Base-by-base conservation (phyloP, 2,329 filamentous ascomycete genomes). In the Fusarium vanettenii region DNA sequence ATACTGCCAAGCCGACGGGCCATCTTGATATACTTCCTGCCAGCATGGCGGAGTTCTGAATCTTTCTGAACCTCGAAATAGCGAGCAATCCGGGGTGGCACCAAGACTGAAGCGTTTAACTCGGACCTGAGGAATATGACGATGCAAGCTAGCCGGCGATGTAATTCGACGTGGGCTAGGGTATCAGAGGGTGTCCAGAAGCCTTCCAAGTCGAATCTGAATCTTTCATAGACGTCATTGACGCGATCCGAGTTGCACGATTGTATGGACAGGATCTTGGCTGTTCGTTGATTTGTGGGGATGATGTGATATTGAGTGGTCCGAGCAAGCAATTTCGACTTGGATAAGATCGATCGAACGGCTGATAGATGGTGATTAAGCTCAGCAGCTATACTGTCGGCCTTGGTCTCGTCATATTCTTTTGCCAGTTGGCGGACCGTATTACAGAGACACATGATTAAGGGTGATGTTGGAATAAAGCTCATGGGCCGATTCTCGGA, bases 1-100 rank as follows among this genome's bases (percentile, higher is more conserved):
- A 79, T 57, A 3, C 66, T 70, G 6, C 71, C 76, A 8, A 80
- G 67, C 37, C 73, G 74, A 16, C 77, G 70, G 3, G 73, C 77
- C 41, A 80, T 77, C 66, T 79, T 79, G 45, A 79, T 73, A 37
- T 80, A 80, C 63, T 80, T 80, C 37, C 74, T 77, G 4, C 79
- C 79, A 2, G 76, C 72, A 48, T 79, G 73, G 1, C 76, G 66
- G 8, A 80, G 37, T 2, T 80, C 78, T 0, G 72, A 52, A n/a
- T 70, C 67, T 43, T 75, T 76, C 2, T 72, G 67, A 10, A 67
- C 70, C n/a, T 72, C 64, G 16, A 77, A 64, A 7, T 76, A 39
- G 1, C 62, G 52, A 35, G 74, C 68, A 11, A 80, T 63, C 6
- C 56, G 62, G 3, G 69, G 67, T 5, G 76, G 70, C 20, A 76